A percentile compares a stretch with the other conserved stretches of the same genome.
Conservation (phyloP, 768 basidiomycete species). For the Mycena venus region DNA sequence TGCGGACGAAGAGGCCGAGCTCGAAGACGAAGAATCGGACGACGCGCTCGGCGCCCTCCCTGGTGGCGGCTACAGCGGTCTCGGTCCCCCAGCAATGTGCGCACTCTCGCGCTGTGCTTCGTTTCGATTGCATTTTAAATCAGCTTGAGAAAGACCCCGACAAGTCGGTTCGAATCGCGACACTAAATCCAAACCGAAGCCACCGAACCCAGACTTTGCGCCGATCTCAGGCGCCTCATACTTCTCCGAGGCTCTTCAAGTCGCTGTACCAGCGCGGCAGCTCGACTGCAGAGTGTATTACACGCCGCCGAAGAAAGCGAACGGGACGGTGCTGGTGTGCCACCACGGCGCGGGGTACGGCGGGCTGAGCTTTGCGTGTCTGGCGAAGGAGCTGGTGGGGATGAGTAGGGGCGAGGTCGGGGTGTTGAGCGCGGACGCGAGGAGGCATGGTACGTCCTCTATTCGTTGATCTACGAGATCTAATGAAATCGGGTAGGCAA, state of each 20-base stretch:
- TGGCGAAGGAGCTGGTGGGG: constrained; percentile 83
- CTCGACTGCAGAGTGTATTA: constrained; percentile 89
- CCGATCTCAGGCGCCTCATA: constrained; percentile 85
- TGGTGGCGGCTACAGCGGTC: constrained; percentile 63
- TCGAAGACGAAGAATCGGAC: constrained; percentile 62
- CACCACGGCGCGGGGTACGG: constrained; percentile 97
- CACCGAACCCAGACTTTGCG: constrained; percentile 72
- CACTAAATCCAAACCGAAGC: constrained; percentile 48
- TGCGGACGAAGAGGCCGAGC: constrained; percentile 43
- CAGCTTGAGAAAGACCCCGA: constrained; percentile 2
- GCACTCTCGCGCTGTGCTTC: constrained; percentile 32
- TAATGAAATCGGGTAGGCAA: constrained; percentile 68
- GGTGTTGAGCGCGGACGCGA: constrained; percentile 83
- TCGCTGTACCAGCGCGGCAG: constrained; percentile 70
- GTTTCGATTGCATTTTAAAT: not conserved
- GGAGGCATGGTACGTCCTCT: constrained; percentile 82
- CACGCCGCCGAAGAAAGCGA: constrained; percentile 65
- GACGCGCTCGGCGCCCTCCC: constrained; percentile 76
- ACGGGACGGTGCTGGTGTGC: constrained; percentile 84
- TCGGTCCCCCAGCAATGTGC: constrained; percentile 76
- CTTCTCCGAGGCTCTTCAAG: constrained; percentile 86
- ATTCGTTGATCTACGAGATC: not conserved
- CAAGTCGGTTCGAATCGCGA: constrained; percentile 43
- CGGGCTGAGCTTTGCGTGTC: constrained; percentile 89
- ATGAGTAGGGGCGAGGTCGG: constrained; percentile 81